Evolutionary conservation across 1,139 yeast species (phyloP).

Genomic region (Hyphopichia wangnamkhiaoensis): DNA sequence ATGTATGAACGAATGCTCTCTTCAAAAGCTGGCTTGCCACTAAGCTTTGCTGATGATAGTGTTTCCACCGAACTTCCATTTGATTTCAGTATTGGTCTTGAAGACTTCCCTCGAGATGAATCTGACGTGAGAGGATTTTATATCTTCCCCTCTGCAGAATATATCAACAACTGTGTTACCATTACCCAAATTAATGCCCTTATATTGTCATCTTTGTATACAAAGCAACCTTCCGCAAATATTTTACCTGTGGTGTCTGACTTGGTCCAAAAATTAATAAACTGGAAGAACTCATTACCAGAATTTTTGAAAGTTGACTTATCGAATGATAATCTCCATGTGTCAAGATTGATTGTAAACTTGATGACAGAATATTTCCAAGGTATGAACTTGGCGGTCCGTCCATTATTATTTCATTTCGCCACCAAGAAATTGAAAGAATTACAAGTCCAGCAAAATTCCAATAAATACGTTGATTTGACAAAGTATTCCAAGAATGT

Average conservation of each 20-base stretch:
- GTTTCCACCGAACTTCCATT: conserved; percentile 75
- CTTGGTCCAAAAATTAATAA: conserved; percentile 65
- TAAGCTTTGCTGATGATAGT: conserved; percentile 76
- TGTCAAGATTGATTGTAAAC: conserved; percentile 71
- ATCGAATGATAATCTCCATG: conserved; percentile 52
- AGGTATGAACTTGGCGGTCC: conserved; percentile 78
- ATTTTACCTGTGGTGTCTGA: conserved; percentile 74
- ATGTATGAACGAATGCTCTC: conserved; percentile 86
- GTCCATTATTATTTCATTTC: conserved; percentile 80
- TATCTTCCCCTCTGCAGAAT: conserved; percentile 80
- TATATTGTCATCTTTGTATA: conserved; percentile 69
- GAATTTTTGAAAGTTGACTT: conserved; percentile 67
- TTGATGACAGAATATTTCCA: conserved; percentile 85
- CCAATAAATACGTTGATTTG: conserved; percentile 62
- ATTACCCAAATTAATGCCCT: conserved; percentile 81
- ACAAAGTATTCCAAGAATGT: conserved; percentile 69
- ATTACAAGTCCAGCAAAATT: conserved; percentile 40
- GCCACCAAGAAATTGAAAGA: conserved; percentile 67
- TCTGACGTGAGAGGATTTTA: conserved; percentile 52
- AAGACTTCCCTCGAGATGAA: conserved; percentile 58
- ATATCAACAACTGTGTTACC: conserved; percentile 74
- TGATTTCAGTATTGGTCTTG: conserved; percentile 60
- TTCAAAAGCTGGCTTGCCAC: conserved; percentile 81
- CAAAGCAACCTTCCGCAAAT: conserved; percentile 73
- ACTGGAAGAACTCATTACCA: conserved; percentile 71